A percentile compares a stretch with the other conserved stretches of the same genome.
These are phyloP conservation scores for Colletotrichum coccodes DNA, from an alignment of 2,329 filamentous ascomycete species.

Conservation along the genomic window DNA sequence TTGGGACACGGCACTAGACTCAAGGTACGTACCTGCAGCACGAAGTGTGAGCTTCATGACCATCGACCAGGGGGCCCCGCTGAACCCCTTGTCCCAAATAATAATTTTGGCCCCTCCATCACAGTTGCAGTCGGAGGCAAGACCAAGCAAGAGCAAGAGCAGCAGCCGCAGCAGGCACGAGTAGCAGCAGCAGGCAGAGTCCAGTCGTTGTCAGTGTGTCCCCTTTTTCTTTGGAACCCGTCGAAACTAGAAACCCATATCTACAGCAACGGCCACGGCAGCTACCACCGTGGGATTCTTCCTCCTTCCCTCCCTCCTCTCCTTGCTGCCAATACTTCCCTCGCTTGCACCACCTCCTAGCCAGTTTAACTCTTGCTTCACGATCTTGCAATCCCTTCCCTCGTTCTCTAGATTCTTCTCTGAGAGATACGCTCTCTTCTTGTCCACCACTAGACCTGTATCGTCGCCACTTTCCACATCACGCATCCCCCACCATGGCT, in stretches of 20 bases:
- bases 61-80: constrained; percentile 27
- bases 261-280: constrained; percentile 32
- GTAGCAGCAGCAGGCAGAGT: not conserved
- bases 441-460: not conserved
- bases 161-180: constrained; percentile 1
- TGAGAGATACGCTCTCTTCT: constrained; percentile 4
- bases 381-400: not conserved
- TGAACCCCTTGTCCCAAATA: constrained; percentile 36
- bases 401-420: not conserved
- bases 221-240: constrained; percentile 30
- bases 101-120: constrained; percentile 54
- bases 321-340: constrained; percentile 12
- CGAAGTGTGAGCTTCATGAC: not conserved
- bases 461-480: constrained; percentile 8
- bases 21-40: constrained; percentile 2
- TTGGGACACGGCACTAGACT: not conserved
- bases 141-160: not conserved
- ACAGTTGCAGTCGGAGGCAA: constrained; percentile 25
- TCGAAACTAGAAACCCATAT: constrained; percentile 29
- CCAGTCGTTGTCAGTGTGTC: not conserved
- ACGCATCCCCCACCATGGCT: constrained; percentile 39
- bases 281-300: not conserved
- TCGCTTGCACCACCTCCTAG: not conserved
- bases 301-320: not conserved
- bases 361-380: not conserved